These are phyloP conservation scores for Oryza nivara DNA, from an alignment of 176 grass and related monocot species.

Conservation along the genomic window DNA sequence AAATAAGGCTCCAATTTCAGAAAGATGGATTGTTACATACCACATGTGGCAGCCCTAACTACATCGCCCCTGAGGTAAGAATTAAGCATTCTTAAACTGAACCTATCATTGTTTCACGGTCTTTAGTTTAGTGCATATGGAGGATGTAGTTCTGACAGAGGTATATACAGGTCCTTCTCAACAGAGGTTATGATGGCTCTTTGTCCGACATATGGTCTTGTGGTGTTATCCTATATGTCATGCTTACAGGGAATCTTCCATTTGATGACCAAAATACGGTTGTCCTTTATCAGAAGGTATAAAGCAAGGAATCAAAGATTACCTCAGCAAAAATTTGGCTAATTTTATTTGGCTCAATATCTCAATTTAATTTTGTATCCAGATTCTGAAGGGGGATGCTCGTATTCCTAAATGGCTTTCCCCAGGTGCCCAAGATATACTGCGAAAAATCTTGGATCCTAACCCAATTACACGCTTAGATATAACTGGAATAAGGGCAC, in stretches of 20 bases:
- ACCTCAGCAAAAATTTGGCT: not conserved
- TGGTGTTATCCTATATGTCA: slow-evolving; percentile 88
- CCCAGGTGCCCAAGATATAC: slow-evolving; percentile 65
- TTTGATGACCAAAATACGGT: slow-evolving; percentile 80
- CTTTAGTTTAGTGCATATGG: slow-evolving; percentile 8
- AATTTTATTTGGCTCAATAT: slow-evolving; percentile 22
- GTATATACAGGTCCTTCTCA: slow-evolving; percentile 74
- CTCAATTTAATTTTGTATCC: slow-evolving; percentile 17
- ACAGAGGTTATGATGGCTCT: slow-evolving; percentile 89
- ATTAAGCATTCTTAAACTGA: slow-evolving; percentile 20
- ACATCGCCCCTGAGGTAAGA: slow-evolving; percentile 88
- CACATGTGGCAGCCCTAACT: slow-evolving; percentile 94
- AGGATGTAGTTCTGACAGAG: slow-evolving; percentile 32
- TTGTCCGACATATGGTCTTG: slow-evolving; percentile 94
- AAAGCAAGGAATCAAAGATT: slow-evolving; percentile 16
- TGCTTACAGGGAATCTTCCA: slow-evolving; percentile 83
- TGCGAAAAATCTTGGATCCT: slow-evolving; percentile 76
- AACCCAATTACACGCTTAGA: slow-evolving; percentile 74
- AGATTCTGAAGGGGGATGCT: slow-evolving; percentile 78
- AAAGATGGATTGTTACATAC: slow-evolving; percentile 95
- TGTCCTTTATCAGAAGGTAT: slow-evolving; percentile 82
- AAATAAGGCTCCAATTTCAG: slow-evolving; percentile 46
- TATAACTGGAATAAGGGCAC: slow-evolving; percentile 66
- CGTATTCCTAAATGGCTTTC: slow-evolving; percentile 93
- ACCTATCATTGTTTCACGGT: slow-evolving; percentile 11